Percentiles rank a stretch among this genome's conserved stretches.
Evolutionary conservation across 1,139 yeast genomes (phyloP).

Genomic region (Martiniozyma asiatica): DNA sequence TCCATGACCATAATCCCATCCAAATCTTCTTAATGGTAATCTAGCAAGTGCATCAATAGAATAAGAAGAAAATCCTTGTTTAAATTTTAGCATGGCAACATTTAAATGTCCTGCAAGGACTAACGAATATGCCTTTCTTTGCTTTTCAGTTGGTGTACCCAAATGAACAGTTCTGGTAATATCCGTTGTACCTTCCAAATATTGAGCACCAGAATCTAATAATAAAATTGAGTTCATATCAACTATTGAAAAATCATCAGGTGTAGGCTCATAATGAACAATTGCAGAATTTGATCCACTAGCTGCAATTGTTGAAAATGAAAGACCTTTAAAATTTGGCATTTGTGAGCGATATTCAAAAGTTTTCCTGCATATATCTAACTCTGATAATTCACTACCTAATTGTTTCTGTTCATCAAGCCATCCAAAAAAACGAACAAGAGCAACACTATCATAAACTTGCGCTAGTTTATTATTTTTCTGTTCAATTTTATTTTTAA

Average conservation of each 20-base stretch:
- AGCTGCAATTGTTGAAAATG: conserved; percentile 44
- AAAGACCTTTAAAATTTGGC: conserved; percentile 38
- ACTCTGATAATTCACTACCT: conserved; percentile 29
- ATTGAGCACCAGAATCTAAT: conserved; percentile 49
- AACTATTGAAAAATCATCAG: conserved; percentile 27
- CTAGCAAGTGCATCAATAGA: conserved; percentile 40
- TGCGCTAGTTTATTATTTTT: conserved; percentile 39
- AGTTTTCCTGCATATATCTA: conserved; percentile 35
- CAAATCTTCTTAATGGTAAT: conserved; percentile 31
- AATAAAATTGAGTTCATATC: conserved; percentile 33
- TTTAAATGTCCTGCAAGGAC: conserved; percentile 47
- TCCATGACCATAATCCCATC: conserved; percentile 44
- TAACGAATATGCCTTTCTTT: conserved; percentile 32
- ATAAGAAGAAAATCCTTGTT: conserved; percentile 32
- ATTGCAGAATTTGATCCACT: conserved; percentile 44
- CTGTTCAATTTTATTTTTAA: conserved; percentile 37
- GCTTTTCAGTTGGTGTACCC: conserved; percentile 22
- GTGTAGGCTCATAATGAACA: conserved; percentile 44
- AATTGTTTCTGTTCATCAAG: conserved; percentile 31
- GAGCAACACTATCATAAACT: conserved; percentile 43
- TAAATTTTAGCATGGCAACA: conserved; percentile 41
- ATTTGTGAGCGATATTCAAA: conserved; percentile 29
- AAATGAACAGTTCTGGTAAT: conserved; percentile 43
- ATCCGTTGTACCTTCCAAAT: conserved; percentile 84
- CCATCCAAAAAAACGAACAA: conserved; percentile 42